These are phyloP conservation scores for Hypoxylon rickii DNA, from an alignment of 495 filamentous ascomycete genomes.

Conservation along the genomic window DNA sequence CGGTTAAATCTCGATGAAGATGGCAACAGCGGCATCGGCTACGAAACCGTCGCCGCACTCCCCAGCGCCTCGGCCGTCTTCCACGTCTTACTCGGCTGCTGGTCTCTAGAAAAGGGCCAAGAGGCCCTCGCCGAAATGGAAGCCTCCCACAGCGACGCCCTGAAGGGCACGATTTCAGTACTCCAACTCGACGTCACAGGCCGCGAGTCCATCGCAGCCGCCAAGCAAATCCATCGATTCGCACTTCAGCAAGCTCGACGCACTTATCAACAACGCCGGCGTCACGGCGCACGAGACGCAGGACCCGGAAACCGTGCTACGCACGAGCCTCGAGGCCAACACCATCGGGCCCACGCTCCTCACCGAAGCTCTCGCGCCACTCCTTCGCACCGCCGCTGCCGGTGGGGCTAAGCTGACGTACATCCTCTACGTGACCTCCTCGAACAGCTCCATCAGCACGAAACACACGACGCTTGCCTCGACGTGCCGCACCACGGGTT, in stretches of 20 bases:
- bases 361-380: conserved; percentile 49
- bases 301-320: conserved; percentile 27
- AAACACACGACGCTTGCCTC: conserved; percentile 8
- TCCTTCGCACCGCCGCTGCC: conserved; percentile 45
- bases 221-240: conserved; percentile 36
- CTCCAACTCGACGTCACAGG: conserved; percentile 52
- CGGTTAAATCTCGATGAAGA: conserved; percentile 34
- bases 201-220: conserved; percentile 45
- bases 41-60: conserved; percentile 49
- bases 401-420: conserved; percentile 28
- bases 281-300: conserved; percentile 18
- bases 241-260: conserved; percentile 47
- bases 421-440: conserved; percentile 49
- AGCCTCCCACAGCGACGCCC: conserved; percentile 3
- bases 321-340: conserved; percentile 56
- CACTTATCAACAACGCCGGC: conserved; percentile 55
- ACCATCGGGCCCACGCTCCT: conserved; percentile 49
- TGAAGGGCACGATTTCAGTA: conserved; percentile 37
- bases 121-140: conserved; percentile 44
- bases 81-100: conserved; percentile 48
- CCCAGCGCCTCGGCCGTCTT: conserved; percentile 42
- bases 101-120: conserved; percentile 48
- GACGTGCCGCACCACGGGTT: conserved; percentile 26
- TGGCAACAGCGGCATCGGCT: conserved; percentile 54
- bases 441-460: conserved; percentile 37